Evolutionary conservation across 345 rosid genomes (phyloP), one percentile per base, ranked within the genome.

Genomic region (Moricandia arvensis): DNA sequence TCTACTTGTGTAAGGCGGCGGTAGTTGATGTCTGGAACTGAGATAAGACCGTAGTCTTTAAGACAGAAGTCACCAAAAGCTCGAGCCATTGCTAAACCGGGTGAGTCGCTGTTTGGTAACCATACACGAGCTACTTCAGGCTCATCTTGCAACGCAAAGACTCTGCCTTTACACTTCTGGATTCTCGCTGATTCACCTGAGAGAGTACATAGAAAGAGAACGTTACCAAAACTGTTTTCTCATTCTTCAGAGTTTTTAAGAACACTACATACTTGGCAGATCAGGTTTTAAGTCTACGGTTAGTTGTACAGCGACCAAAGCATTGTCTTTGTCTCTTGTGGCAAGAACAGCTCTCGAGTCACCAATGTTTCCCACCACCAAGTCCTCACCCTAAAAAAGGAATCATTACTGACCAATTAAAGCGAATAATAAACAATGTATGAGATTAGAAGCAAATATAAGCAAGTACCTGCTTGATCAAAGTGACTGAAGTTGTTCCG

Each of bases 41-140:
- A 91, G 77, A 91, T 94, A 74, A 94, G 77, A 63, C 98, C 98
- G 75, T 90, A 94, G 83, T 94, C 97, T 80, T 94, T 94, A 7
- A 94, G 88, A 82, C 98, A 94, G 79, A 94, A 94, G 80, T 94
- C 98, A 11, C 98, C 98, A 81, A 94, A 91, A 74, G 98, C 98
- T 86, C 98, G 87, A 64, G 98, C 96, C 98, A 94, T 94, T 29
- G 98, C 98, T 80, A 94, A 82, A 74, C 98, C 98, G 54, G 98
- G 98, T 37, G 98, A 90, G 72, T 94, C 97, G 13, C 85, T 90
- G 80, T 91, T 89, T 51, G 98, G 98, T 85, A 94, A 83, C 98
- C 98, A 94, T 49, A 94, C 93, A 73, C 98, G 94, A 68, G 98
- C 93, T 72, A 94, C 97, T 84, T 94, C 98, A 27, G 98, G 98